phyloP scores from a whole-genome alignment of 257 asterid genomes.

The Solanum phureja region DNA sequence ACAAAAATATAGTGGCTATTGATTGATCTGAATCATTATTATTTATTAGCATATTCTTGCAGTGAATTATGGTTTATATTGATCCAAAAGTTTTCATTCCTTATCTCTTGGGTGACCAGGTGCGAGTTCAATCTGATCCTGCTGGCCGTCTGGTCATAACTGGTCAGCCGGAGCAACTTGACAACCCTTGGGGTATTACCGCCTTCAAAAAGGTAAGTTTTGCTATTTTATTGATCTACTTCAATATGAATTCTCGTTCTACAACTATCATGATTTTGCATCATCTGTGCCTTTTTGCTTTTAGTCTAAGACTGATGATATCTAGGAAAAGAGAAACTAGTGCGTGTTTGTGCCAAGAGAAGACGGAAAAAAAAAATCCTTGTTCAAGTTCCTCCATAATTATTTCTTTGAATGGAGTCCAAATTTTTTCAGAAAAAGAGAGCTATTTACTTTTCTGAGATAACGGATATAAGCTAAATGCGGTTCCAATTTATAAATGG shows the following conservation, averaged over 20 bases:
- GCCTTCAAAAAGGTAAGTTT: slow-evolving; percentile 64
- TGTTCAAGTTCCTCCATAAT: neutral
- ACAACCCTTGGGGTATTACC: slow-evolving; percentile 92
- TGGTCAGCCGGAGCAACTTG: slow-evolving; percentile 83
- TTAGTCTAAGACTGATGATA: neutral
- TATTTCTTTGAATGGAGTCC: neutral
- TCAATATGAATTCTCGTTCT: neutral
- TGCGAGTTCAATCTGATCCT: slow-evolving; percentile 91
- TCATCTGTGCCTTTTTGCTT: neutral
- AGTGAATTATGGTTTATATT: neutral
- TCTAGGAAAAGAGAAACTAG: neutral
- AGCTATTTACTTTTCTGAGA: neutral
- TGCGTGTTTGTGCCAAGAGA: neutral
- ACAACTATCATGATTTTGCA: neutral
- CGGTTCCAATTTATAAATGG: neutral
- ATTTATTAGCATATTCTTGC: neutral
- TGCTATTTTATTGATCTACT: neutral
- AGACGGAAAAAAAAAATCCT: neutral
- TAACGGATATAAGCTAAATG: neutral
- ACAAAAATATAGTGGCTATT: neutral
- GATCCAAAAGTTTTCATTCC: neutral
- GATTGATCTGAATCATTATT: neutral
- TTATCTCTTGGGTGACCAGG: slow-evolving; percentile 32
- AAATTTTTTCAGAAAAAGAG: neutral
- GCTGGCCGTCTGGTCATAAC: slow-evolving; percentile 89